Percentiles rank a stretch among this genome's conserved stretches.
These are phyloP conservation scores for Talaromyces sp. DNA, from an alignment of 2,329 filamentous ascomycete genomes.

Conservation along the genomic window DNA sequence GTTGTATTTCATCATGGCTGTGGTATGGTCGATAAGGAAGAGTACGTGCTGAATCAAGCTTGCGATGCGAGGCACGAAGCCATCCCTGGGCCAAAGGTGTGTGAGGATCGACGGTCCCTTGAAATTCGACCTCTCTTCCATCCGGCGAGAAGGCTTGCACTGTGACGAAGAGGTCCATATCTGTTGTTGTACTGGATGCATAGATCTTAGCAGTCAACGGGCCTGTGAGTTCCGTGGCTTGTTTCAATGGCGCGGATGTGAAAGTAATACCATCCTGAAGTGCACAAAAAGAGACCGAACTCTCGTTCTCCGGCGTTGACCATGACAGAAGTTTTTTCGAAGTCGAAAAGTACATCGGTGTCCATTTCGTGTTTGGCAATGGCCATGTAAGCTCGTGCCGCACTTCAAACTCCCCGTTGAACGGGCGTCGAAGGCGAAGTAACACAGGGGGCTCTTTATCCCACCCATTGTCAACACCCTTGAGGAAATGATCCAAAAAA, in stretches of 20 bases:
- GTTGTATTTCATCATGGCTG: constrained; percentile 8
- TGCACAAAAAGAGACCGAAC: neutral
- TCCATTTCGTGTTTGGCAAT: neutral
- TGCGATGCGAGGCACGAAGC: constrained; percentile 15
- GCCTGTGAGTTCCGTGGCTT: neutral
- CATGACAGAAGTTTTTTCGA: neutral
- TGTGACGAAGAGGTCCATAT: neutral
- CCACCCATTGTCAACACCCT: neutral
- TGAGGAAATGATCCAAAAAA: constrained; percentile 3
- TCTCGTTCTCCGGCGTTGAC: neutral
- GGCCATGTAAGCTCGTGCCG: neutral
- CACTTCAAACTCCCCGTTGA: neutral
- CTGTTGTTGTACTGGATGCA: neutral
- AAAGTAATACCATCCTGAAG: neutral
- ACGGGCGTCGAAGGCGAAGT: neutral
- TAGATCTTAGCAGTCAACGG: constrained; percentile 1
- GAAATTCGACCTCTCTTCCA: neutral
- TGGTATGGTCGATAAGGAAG: constrained; percentile 15
- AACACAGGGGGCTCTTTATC: neutral
- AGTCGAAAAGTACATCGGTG: neutral
- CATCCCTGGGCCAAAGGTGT: constrained; percentile 11
- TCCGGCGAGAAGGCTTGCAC: constrained; percentile 2
- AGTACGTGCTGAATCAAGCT: constrained; percentile 3
- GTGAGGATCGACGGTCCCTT: constrained; percentile 2
- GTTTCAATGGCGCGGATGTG: neutral